Percentiles rank a stretch among this genome's conserved stretches.
Conservation (phyloP, 805 yeast genomes). For the Ascoidea rubescens region DNA sequence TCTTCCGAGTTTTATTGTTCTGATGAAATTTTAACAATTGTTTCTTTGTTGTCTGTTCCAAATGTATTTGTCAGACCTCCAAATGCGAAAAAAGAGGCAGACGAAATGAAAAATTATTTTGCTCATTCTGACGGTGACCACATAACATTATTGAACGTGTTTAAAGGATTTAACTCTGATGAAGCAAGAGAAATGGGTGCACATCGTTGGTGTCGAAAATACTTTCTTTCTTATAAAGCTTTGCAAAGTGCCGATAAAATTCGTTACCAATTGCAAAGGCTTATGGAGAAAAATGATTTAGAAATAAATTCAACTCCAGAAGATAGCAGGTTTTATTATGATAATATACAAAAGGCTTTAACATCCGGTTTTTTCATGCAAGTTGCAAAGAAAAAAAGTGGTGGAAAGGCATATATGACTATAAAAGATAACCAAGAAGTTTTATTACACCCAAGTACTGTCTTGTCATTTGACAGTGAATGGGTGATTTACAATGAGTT, state of each 20-base stretch:
- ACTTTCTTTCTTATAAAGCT: constrained; percentile 74
- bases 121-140: constrained; percentile 96
- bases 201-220: constrained; percentile 83
- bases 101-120: constrained; percentile 74
- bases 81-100: constrained; percentile 76
- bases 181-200: constrained; percentile 51
- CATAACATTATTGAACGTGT: constrained; percentile 78
- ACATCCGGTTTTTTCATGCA: constrained; percentile 97
- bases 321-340: constrained; percentile 49
- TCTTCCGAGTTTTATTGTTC: constrained; percentile 80
- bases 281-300: constrained; percentile 73
- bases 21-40: constrained; percentile 76
- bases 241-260: constrained; percentile 78
- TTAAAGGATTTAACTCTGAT: constrained; percentile 65
- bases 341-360: constrained; percentile 73
- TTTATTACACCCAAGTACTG: constrained; percentile 85
- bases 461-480: constrained; percentile 75
- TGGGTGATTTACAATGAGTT: constrained; percentile 94
- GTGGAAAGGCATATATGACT: constrained; percentile 73
- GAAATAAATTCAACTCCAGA: constrained; percentile 60
- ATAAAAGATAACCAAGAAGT: constrained; percentile 96
- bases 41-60: constrained; percentile 86
- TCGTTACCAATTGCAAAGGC: constrained; percentile 64
- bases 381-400: constrained; percentile 84
- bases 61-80: constrained; percentile 91